Conservation (phyloP, 108 stramenopile genomes). For the Skeletonema potamos region DNA sequence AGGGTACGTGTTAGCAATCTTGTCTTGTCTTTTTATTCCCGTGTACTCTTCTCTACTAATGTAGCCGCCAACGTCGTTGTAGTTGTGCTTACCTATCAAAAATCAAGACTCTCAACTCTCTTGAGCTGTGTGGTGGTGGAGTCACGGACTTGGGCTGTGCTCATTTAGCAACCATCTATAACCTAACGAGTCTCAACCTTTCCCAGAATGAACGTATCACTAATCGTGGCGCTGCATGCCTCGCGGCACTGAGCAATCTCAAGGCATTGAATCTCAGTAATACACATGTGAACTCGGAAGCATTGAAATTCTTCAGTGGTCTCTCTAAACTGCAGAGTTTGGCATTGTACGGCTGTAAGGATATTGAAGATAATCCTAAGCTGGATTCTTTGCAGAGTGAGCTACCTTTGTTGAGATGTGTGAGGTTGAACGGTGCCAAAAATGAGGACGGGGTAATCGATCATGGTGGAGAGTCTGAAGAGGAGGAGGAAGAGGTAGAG, state of each 20-base stretch:
- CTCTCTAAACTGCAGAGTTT: constrained; percentile 64
- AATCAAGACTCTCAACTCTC: constrained; percentile 78
- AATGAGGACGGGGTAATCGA: constrained; percentile 68
- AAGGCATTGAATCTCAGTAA: constrained; percentile 81
- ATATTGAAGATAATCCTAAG: constrained; percentile 50
- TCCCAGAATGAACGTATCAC: constrained; percentile 86
- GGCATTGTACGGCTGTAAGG: constrained; percentile 74
- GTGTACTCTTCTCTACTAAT: neutral
- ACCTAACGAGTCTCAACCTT: constrained; percentile 69
- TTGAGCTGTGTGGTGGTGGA: constrained; percentile 85
- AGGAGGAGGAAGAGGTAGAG: constrained; percentile 11
- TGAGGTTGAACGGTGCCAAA: constrained; percentile 57
- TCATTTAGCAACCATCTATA: constrained; percentile 62
- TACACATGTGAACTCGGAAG: constrained; percentile 67
- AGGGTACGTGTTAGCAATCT: constrained; percentile 30
- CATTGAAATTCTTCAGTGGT: constrained; percentile 61
- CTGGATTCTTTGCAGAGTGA: constrained; percentile 61
- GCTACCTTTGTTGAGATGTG: constrained; percentile 70
- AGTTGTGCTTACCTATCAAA: constrained; percentile 64
- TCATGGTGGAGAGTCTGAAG: constrained; percentile 10
- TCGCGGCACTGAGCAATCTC: constrained; percentile 71
- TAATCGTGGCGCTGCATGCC: constrained; percentile 72
- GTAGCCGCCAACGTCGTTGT: neutral
- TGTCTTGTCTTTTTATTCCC: neutral
- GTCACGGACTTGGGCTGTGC: constrained; percentile 77